Evolutionary conservation across 768 basidiomycete species (phyloP), one percentile per base, ranked within the genome.

Genomic region (Termitomyces sp.): DNA sequence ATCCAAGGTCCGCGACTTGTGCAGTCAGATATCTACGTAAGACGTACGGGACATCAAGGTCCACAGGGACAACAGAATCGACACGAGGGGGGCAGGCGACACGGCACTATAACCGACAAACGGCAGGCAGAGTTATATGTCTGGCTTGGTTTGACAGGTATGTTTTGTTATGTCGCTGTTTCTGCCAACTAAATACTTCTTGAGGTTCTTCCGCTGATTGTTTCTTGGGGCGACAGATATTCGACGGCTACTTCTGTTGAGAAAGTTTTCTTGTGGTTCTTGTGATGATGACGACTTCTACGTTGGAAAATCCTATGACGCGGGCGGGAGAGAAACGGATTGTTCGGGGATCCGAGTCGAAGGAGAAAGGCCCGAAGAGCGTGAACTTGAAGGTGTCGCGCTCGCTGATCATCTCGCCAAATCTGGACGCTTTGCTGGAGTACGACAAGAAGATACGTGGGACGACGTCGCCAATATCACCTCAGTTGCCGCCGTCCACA

Each of bases 391-490:
- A 25, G 38, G 5, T 45, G 37, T 64, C 68, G 46, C 66, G 54
- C 41, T 69, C 75, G 0, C 66, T 85, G 45, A 69, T 76, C 11
- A 86, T 85, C 51, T 85, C 82, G 2, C 79, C 84, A 0, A 77
- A 86, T 61, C 77, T 85, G 45, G 80, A 85, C 59, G 84, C 83
- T 25, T 62, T 86, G 8, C 71, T 86, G 51, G 78, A 83, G 63
- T 79, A 84, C 58, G 84, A 84, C 49, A 80, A 83, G 50, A 75
- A 73, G 50, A 70, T 70, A n/a, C 76, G 81, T 53, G 65, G 65
- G 38, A 44, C 53, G 23, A n/a, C 51, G 48, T 47, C 40, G 43
- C 35, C 53, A 16, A 52, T 45, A 37, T 45, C 62, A 25, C 51
- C 54, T 35, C 49, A 54, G 5, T 12, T 32, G 54, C 50, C 54